Conservation (phyloP, 2,329 filamentous ascomycete species). For the Cercospora beticola region DNA sequence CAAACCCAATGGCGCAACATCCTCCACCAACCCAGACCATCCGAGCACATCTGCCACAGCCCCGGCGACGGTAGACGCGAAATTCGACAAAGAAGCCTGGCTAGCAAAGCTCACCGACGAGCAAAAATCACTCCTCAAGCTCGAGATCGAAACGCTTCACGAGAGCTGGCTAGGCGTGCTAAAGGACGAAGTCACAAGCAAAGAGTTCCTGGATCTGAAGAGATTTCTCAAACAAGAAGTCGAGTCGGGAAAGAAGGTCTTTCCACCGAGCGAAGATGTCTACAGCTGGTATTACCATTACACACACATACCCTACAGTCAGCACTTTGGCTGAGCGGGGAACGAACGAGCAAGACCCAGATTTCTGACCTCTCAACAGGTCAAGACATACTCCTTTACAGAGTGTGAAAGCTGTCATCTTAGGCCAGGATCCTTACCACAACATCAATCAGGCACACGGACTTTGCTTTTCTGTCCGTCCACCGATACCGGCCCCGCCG, state of each 20-base stretch:
- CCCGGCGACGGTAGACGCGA: constrained; percentile 42
- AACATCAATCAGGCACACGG: constrained; percentile 94
- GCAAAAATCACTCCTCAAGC: constrained; percentile 74
- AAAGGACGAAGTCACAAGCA: constrained; percentile 77
- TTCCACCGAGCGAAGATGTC: constrained; percentile 82
- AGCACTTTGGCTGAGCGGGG: background rate
- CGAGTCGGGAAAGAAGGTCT: constrained; percentile 71
- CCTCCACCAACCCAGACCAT: constrained; percentile 33
- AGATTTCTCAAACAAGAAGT: constrained; percentile 79
- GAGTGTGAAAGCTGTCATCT: constrained; percentile 85
- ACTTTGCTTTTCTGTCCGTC: constrained; percentile 89
- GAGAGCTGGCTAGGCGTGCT: constrained; percentile 87
- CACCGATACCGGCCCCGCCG: constrained; percentile 83
- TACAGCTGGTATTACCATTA: constrained; percentile 75
- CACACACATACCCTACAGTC: constrained; percentile 2
- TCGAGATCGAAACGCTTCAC: constrained; percentile 90
- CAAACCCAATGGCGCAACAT: constrained; percentile 46
- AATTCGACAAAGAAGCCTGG: constrained; percentile 91
- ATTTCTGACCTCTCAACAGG: constrained; percentile 53
- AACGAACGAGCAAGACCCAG: background rate
- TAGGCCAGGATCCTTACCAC: constrained; percentile 97
- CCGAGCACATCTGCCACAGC: constrained; percentile 34
- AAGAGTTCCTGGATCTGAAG: constrained; percentile 85
- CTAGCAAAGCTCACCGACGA: constrained; percentile 74
- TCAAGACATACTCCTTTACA: constrained; percentile 88